A percentile compares a stretch with the other conserved stretches of the same genome.
phyloP scores from a whole-genome alignment of 169 alveolate species.

The Sarcocystis neurona region DNA sequence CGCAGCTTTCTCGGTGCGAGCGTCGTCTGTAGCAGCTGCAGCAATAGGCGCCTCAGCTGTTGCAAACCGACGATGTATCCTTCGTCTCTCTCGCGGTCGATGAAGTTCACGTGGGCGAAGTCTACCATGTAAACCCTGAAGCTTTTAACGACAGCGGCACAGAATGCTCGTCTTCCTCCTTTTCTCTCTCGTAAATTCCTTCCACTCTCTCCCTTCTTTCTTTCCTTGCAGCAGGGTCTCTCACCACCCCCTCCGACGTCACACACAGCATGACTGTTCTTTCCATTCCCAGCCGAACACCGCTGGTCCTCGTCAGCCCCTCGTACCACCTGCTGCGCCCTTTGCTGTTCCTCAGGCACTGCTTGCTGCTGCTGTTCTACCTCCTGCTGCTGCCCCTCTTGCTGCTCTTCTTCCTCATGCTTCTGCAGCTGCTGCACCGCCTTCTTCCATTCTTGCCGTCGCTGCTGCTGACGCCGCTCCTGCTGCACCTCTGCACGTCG shows the following conservation, averaged over 20 bases:
- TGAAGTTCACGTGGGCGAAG: conserved; percentile 34
- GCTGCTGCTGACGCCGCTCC: too few relatives aligned
- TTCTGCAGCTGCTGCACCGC: background rate
- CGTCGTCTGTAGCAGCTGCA: background rate
- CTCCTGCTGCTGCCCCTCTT: background rate
- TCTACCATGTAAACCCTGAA: conserved; percentile 39
- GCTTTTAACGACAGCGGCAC: background rate
- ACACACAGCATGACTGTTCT: too few relatives aligned
- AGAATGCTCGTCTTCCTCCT: background rate
- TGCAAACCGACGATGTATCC: conserved; percentile 39
- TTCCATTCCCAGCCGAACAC: too few relatives aligned
- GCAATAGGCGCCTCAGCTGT: conserved; percentile 28
- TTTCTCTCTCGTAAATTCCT: background rate
- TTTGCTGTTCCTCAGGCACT: background rate
- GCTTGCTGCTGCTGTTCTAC: background rate
- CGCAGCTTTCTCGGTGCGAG: too few relatives aligned
- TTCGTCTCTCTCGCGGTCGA: background rate
- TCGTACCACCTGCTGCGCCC: too few relatives aligned
- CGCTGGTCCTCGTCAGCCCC: too few relatives aligned
- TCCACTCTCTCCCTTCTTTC: background rate
- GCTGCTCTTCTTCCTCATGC: background rate
- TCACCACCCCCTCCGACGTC: background rate
- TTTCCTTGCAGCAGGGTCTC: background rate
- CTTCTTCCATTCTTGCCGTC: too few relatives aligned
- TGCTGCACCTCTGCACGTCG: too few relatives aligned